Evolutionary conservation across 1,284 basidiomycete genomes (phyloP), one percentile per base, ranked within the genome.

Genomic region (Psilocybe mexicana): DNA sequence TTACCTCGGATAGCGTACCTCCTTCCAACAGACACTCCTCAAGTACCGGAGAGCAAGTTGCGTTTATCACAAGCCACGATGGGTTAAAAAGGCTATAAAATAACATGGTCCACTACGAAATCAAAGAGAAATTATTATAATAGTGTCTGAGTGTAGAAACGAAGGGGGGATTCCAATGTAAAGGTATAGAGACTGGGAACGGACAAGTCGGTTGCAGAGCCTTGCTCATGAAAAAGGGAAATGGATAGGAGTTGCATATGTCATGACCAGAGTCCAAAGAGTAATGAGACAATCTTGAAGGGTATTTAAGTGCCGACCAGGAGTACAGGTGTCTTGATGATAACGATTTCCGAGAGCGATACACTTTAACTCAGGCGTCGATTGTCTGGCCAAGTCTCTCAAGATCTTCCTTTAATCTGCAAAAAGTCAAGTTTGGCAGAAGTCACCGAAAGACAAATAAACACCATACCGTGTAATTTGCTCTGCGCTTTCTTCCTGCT

Each of bases 401-500:
- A 61, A 87, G 62, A 63, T 90, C 87, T 70, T 83, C 86, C 62
- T 85, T 85, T 70, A 89, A 76, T 76, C 87, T 90, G 74, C 58
- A 46, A 25, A 58, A 54, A 52, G 62, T 80, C 18, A 72, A 82
- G 8, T 33, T 33, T 33, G 8, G 8, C 30, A 33, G 8, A 33
- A 4, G 30, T 33, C 30, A 33, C 30, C 8, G 30, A 33, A 4
- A 8, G 30, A 33, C 8, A 4, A 8, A 8, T 33, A 33, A 69
- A 82, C 72, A 67, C 65, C 89, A 77, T 87, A 92, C 91, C 86
- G 82, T 68, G 85, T 85, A 58, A 92, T 85, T 60, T 85, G 80
- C 66, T 91, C 88, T 65, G 85, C 78, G 61, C 69, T 84, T 64
- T 93, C 91, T 44, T 91, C 88, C 66, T 87, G 83, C 35, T 92